phyloP scores from a whole-genome alignment of 2,329 filamentous ascomycete species.

The Sordariomycetes sp. region DNA sequence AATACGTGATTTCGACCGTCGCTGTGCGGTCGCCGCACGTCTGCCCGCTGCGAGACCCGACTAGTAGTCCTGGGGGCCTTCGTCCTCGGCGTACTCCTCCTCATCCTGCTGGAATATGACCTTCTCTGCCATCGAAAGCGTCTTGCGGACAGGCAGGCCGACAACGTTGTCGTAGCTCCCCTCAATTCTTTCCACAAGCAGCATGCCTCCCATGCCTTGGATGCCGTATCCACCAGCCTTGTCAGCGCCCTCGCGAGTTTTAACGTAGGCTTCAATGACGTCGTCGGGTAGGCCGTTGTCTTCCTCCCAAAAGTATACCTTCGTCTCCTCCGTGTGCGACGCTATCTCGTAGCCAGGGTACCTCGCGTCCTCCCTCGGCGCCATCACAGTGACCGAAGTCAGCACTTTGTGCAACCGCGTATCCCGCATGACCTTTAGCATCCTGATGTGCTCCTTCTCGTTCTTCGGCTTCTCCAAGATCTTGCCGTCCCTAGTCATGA shows the following conservation, averaged over 20 bases:
- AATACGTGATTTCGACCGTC: too few species aligned
- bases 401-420: constrained; percentile 70
- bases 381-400: constrained; percentile 77
- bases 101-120: constrained; percentile 67
- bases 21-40: too few species aligned
- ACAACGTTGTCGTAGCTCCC: constrained; percentile 92
- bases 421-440: constrained; percentile 77
- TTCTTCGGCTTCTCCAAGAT: constrained; percentile 87
- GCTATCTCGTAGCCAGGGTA: constrained; percentile 82
- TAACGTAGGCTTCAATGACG: constrained; percentile 68
- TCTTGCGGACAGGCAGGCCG: constrained; percentile 73
- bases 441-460: constrained; percentile 72
- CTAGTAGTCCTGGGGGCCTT: constrained; percentile 1
- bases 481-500: constrained; percentile 64
- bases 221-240: constrained; percentile 96
- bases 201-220: constrained; percentile 77
- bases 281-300: constrained; percentile 59
- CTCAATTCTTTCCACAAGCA: constrained; percentile 82
- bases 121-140: constrained; percentile 76
- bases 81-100: constrained; percentile 13
- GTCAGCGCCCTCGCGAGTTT: constrained; percentile 83
- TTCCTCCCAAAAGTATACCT: constrained; percentile 72
- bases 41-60: too few species aligned
- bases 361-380: constrained; percentile 68
- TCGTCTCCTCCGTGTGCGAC: constrained; percentile 79